phyloP scores from a whole-genome alignment of 345 rosid genomes.

The Odontarrhena argentea region DNA sequence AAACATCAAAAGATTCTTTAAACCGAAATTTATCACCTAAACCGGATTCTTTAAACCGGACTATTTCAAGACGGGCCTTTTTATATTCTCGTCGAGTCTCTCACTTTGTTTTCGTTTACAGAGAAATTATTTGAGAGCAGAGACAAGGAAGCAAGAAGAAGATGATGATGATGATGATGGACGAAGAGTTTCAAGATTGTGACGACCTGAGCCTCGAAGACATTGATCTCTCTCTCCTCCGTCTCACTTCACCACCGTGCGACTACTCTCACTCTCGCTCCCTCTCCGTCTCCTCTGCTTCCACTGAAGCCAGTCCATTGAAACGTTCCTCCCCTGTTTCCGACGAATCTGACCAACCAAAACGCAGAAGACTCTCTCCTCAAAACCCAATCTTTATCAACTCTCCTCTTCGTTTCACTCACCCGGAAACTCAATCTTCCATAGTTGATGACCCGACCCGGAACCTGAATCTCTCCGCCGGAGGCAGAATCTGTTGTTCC shows the following conservation, averaged over 20 bases:
- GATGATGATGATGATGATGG: slow-evolving; percentile 28
- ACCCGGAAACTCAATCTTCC: slow-evolving; percentile 16
- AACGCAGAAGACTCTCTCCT: slow-evolving; percentile 33
- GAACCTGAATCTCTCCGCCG: neutral
- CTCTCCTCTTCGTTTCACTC: slow-evolving; percentile 24
- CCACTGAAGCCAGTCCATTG: slow-evolving; percentile 31
- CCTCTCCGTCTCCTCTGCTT: slow-evolving; percentile 3
- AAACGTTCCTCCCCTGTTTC: slow-evolving; percentile 41
- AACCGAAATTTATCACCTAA: neutral
- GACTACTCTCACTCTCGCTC: slow-evolving; percentile 7
- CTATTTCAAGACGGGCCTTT: slow-evolving; percentile 12
- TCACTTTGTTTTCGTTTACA: slow-evolving; percentile 8
- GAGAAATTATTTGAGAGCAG: neutral
- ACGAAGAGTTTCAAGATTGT: slow-evolving; percentile 13
- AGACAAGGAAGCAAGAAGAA: slow-evolving; percentile 5
- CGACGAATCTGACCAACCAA: slow-evolving; percentile 30
- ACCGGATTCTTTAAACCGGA: slow-evolving; percentile 1
- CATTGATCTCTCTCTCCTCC: slow-evolving; percentile 41
- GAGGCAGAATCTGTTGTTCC: neutral
- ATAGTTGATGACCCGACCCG: neutral
- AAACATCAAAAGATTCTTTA: too few species aligned
- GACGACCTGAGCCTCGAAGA: slow-evolving; percentile 32
- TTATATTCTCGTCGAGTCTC: neutral
- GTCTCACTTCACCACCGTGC: slow-evolving; percentile 37
- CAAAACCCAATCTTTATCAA: slow-evolving; percentile 17